Evolutionary conservation across 2,329 filamentous ascomycete genomes (phyloP), one percentile per base, ranked within the genome.

Genomic region (Sporothrix sp.): DNA sequence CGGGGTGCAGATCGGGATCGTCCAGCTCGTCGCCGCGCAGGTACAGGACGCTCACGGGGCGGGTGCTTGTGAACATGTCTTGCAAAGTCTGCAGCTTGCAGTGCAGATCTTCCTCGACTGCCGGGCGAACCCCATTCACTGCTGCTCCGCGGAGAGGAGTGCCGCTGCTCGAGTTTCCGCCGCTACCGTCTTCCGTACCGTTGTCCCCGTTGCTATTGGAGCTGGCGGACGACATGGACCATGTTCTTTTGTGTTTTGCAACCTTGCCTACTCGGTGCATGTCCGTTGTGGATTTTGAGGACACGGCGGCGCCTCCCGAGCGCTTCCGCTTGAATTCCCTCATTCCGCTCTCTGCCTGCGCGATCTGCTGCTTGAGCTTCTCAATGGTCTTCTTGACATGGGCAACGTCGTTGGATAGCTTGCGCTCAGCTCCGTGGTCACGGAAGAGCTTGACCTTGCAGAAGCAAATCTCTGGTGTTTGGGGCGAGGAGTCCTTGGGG

Each of bases 391-490:
- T 97, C 67, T 94, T 95, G 57, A 97, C 87, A 61, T 97, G 91
- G 0, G 87, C 86, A 8, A 96, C 79, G 59, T 97, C 91, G 62
- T 97, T 97, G 14, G 90, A 90, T 1, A 97, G 75, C 64, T 97
- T 97, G 46, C 91, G 81, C 66, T 97, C 91, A 0, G 93, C 93
- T 21, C 91, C 91, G 60, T 97, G 93, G 62, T 97, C 91, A 56
- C 91, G 81, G 74, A 97, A 97, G 3, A 97, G 79, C 66, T 97
- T 97, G 54, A 96, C 91, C 67, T 95, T 96, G 75, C 91, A 95
- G 66, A 85, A 97, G 65, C 87, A 91, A 20, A 95, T 82, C 65
- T 97, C 90, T 8, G 48, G 43, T 2, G 28, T 13, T 0, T 46
- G 14, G 4, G 35, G 11, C 3, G 56, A 39, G 1, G 79, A 70